Percentiles rank a stretch among this genome's conserved stretches.
Conservation (phyloP, 2,329 filamentous ascomycete genomes). For the Didymella arachidicola region DNA sequence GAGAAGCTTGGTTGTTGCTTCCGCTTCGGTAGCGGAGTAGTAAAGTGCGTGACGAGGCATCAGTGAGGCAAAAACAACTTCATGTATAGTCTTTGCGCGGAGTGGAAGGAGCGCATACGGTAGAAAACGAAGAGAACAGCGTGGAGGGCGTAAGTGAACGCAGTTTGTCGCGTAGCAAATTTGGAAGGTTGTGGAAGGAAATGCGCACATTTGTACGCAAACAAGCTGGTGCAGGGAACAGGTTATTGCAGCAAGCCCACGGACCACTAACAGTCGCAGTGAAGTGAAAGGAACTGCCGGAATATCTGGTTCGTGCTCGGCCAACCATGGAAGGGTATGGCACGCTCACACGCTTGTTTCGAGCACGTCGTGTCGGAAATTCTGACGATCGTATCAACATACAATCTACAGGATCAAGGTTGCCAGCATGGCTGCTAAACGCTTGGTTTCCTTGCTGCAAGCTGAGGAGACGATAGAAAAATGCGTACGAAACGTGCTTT, state of each 20-base stretch:
- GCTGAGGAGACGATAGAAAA: not conserved
- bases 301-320: not conserved
- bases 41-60: constrained; percentile 14
- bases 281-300: constrained; percentile 2
- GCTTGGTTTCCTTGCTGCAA: not conserved
- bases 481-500: not conserved
- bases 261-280: not conserved
- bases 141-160: not conserved
- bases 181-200: not conserved
- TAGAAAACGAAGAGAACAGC: not conserved
- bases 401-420: not conserved
- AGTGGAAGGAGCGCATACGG: not conserved
- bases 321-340: not conserved
- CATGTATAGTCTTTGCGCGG: not conserved
- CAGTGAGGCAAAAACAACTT: not conserved
- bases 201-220: not conserved
- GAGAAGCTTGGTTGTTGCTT: not conserved
- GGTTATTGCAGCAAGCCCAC: not conserved
- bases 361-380: not conserved
- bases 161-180: not conserved
- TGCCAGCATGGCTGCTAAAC: not conserved
- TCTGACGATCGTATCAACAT: not conserved
- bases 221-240: not conserved
- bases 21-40: constrained; percentile 11
- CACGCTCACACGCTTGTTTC: not conserved